Evolutionary conservation across 179 eudicot species (phyloP), one percentile per base, ranked within the genome.

Genomic region (Amaranthus tricolor): DNA sequence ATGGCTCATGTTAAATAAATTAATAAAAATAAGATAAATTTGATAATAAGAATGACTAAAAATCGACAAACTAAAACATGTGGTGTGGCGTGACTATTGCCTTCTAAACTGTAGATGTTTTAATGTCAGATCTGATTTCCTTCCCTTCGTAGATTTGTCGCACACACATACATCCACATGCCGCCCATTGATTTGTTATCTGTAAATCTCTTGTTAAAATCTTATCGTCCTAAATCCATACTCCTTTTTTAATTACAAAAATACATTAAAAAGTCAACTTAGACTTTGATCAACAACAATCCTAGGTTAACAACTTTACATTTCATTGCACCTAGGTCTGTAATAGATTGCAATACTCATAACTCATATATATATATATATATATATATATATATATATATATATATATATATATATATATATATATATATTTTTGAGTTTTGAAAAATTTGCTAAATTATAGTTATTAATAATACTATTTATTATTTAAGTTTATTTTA

Each of bases 11-110:
- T n/a, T n/a, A n/a, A n/a, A n/a, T n/a, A n/a, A n/a, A n/a, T n/a
- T n/a, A n/a, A n/a, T n/a, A n/a, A n/a, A n/a, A n/a, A n/a, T n/a
- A n/a, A n/a, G n/a, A n/a, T n/a, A n/a, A n/a, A n/a, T n/a, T n/a
- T n/a, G 0, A 24, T 24, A 24, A 24, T 24, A 24, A 0, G 2
- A 24, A 24, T 24, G 1, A 24, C n/a, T 5, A 62, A 15, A 12
- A 54, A 54, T 12, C 1, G 17, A 6, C 16, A 54, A 12, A 68
- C 45, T 15, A 43, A 57, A 71, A 56, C 65, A 57, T 71, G 64
- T 71, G 65, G 57, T 71, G 65, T n/a, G 51, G 53, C 51, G 54
- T 44, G 53, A 44, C 52, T 44, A 71, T 53, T n/a, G 40, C 31
- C 9, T 70, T 55, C 52, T 13, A 16, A 70, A 43, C 50, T 19